These are phyloP conservation scores for Auricularia heimuer DNA, from an alignment of 768 basidiomycete species.

Conservation along the genomic window DNA sequence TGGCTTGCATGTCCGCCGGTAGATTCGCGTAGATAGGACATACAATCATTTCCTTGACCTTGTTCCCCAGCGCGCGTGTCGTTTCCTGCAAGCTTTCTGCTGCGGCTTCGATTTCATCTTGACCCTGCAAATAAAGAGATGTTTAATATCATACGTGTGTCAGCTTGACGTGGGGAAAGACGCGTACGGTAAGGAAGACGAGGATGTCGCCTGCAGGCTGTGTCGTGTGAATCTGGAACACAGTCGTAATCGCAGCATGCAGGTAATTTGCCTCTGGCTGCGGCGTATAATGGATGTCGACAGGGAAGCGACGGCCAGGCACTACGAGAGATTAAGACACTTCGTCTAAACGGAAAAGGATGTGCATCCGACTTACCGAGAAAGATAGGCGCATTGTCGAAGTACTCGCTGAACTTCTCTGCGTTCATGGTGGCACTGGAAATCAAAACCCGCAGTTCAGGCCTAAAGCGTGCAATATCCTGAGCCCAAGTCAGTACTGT, in stretches of 20 bases:
- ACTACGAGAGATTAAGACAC: constrained; percentile 36
- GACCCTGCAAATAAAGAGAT: constrained; percentile 48
- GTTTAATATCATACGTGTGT: not conserved
- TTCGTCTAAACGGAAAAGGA: not conserved
- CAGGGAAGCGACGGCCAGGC: constrained; percentile 93
- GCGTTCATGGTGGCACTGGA: constrained; percentile 83
- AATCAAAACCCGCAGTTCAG: constrained; percentile 86
- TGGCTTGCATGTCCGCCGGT: constrained; percentile 99
- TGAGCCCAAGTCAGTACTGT: constrained; percentile 26
- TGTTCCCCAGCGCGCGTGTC: constrained; percentile 87
- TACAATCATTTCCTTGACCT: constrained; percentile 86
- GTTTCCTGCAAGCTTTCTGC: constrained; percentile 96
- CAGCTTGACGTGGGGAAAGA: constrained; percentile 5
- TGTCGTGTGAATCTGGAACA: constrained; percentile 98
- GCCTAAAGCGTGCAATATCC: constrained; percentile 95
- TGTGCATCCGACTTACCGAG: constrained; percentile 41
- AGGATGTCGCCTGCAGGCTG: constrained; percentile 97
- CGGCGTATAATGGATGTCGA: constrained; percentile 97
- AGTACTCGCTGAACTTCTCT: constrained; percentile 96
- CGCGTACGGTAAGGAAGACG: constrained; percentile 83
- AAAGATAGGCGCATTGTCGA: constrained; percentile 92
- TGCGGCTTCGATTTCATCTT: constrained; percentile 98
- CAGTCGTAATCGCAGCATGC: constrained; percentile 95
- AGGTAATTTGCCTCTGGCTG: constrained; percentile 99
- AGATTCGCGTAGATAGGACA: constrained; percentile 98